Evolutionary conservation across 805 yeast genomes (phyloP).

Genomic region (Candida morakotiae): DNA sequence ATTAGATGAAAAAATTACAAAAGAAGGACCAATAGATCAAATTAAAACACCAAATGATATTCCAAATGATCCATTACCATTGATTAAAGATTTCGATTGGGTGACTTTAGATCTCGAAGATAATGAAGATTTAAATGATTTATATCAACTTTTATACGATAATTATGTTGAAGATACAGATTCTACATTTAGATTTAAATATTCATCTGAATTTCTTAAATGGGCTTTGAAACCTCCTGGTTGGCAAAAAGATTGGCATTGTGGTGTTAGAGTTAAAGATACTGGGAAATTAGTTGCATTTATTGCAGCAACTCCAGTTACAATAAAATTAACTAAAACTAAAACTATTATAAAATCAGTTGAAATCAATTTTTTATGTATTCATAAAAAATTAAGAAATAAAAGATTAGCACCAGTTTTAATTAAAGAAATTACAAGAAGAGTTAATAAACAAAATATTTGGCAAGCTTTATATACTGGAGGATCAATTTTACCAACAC

Average conservation of each 20-base stretch:
- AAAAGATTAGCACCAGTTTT: slow-evolving; percentile 92
- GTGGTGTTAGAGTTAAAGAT: slow-evolving; percentile 83
- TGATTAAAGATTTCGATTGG: slow-evolving; percentile 87
- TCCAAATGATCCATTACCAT: slow-evolving; percentile 63
- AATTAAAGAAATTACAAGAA: slow-evolving; percentile 89
- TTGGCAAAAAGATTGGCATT: slow-evolving; percentile 83
- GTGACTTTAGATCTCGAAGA: slow-evolving; percentile 61
- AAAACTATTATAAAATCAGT: slow-evolving; percentile 53
- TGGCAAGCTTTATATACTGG: slow-evolving; percentile 98
- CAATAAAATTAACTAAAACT: slow-evolving; percentile 53
- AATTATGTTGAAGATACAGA: slow-evolving; percentile 95
- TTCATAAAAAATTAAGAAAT: slow-evolving; percentile 90
- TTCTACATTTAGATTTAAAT: slow-evolving; percentile 87
- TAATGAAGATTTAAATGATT: slow-evolving; percentile 61
- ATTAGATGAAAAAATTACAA: slow-evolving; percentile 60
- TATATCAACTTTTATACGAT: slow-evolving; percentile 74
- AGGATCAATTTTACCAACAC: slow-evolving; percentile 89
- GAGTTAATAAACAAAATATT: slow-evolving; percentile 77
- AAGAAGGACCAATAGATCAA: slow-evolving; percentile 80
- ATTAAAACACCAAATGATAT: slow-evolving; percentile 68
- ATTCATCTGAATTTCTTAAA: slow-evolving; percentile 72
- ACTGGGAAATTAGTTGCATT: slow-evolving; percentile 83
- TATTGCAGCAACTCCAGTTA: slow-evolving; percentile 84
- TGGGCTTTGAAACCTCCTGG: slow-evolving; percentile 98
- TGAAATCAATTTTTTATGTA: slow-evolving; percentile 90